Evolutionary conservation across 371 early-diverging fungal species (phyloP).

Genomic region (Mortierella polycephala): DNA sequence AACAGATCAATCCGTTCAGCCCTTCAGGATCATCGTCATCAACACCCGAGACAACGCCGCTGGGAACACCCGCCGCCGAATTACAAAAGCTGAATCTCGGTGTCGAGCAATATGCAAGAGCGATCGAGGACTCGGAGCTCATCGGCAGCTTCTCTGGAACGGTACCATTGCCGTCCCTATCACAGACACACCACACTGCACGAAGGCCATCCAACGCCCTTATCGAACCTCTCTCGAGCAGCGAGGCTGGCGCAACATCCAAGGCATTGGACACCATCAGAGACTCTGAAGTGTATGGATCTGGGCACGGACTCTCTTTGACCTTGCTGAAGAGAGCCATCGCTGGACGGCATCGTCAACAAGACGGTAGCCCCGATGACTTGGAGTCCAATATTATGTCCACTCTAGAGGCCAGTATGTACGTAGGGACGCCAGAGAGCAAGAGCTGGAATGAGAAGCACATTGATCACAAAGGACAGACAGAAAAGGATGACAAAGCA

Average conservation of each 20-base stretch:
- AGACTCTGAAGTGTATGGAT: background rate
- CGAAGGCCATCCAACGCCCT: conserved; percentile 13
- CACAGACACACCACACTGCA: conserved; percentile 1
- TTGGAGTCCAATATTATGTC: conserved; percentile 28
- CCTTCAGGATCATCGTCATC: conserved; percentile 15
- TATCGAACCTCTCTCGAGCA: conserved; percentile 7
- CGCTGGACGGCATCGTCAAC: conserved; percentile 9
- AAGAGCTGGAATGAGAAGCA: background rate
- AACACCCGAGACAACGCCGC: conserved; percentile 21
- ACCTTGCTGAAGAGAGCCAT: conserved; percentile 25
- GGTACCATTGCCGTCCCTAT: conserved; percentile 34
- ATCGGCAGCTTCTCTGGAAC: conserved; percentile 40
- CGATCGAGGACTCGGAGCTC: conserved; percentile 29
- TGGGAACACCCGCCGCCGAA: conserved; percentile 27
- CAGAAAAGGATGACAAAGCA: background rate
- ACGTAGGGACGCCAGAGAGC: no score
- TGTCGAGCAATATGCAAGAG: conserved; percentile 43
- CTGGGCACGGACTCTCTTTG: conserved; percentile 3
- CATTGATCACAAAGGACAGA: background rate
- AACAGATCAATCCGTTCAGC: conserved; percentile 19
- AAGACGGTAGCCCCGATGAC: conserved; percentile 6
- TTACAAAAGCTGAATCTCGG: conserved; percentile 40
- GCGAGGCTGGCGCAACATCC: background rate
- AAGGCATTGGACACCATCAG: background rate
- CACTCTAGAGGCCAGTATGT: no score